Evolutionary conservation across 1,139 yeast genomes (phyloP).

Genomic region (Geotrichum citri-aurantii): DNA sequence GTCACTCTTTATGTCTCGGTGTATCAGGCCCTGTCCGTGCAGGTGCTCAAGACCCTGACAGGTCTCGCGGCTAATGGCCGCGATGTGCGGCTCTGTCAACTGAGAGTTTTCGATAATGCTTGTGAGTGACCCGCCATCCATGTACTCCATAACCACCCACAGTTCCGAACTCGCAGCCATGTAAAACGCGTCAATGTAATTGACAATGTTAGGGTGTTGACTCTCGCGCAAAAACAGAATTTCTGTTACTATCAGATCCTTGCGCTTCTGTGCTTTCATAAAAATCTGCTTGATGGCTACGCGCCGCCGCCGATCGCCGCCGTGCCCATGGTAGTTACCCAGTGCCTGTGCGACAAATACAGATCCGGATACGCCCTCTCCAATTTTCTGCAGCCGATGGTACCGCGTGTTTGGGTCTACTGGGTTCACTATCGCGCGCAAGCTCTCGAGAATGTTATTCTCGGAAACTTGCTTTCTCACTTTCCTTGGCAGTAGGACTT

Average conservation of each 20-base stretch:
- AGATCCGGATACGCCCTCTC: conserved; percentile 83
- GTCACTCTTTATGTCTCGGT: conserved; percentile 93
- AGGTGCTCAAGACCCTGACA: conserved; percentile 74
- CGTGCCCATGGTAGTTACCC: too few relatives aligned
- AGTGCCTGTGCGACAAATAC: conserved; percentile 81
- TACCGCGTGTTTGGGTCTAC: too few relatives aligned
- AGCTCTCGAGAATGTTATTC: too few relatives aligned
- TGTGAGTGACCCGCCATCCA: conserved; percentile 86
- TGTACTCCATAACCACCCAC: conserved; percentile 94
- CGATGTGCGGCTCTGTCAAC: conserved; percentile 83
- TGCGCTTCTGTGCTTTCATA: too few relatives aligned
- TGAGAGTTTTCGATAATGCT: conserved; percentile 72
- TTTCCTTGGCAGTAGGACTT: too few relatives aligned
- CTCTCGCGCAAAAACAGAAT: conserved; percentile 80
- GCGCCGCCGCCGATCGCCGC: conserved; percentile 24
- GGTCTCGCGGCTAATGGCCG: conserved; percentile 88
- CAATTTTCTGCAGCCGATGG: too few relatives aligned
- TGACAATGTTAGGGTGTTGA: conserved; percentile 85
- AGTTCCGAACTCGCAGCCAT: conserved; percentile 50
- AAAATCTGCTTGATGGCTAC: conserved; percentile 65
- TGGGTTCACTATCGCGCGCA: too few relatives aligned
- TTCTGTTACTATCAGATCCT: too few relatives aligned
- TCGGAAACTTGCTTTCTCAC: too few relatives aligned
- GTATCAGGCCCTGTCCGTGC: conserved; percentile 87
- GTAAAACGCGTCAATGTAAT: conserved; percentile 73